Evolutionary conservation across 805 yeast species (phyloP), one percentile per base, ranked within the genome.

Genomic region (Geotrichum ghanense): DNA sequence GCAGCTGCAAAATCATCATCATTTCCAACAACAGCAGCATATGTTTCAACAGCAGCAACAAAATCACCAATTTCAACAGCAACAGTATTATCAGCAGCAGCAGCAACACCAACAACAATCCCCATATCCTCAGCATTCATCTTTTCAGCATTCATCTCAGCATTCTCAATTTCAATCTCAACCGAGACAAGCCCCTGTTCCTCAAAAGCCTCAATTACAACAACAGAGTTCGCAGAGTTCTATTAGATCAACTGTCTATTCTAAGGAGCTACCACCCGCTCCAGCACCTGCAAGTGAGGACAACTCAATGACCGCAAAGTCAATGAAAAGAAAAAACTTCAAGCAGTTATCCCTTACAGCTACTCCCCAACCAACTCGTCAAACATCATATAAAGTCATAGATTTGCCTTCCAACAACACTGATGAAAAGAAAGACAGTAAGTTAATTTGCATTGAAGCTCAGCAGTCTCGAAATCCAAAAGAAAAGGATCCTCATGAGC

Each of bases 321-420:
- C 81, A 1, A 57, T 79, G 47, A 75, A 74, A 51, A 67, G 84
- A 53, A 66, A 76, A 47, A 81, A 81, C 55, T 60, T 78, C 53
- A 81, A 81, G 60, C 70, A 76, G 51, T 65, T 79, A 34, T 72
- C 76, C 6, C 60, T 80, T 22, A 42, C 53, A 48, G 23, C 48
- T 20, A 16, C 50, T 31, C 45, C 49, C 14, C 45, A 49, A 3
- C 48, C 44, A 5, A 40, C 7, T 10, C n/a, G n/a, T n/a, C 26
- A 40, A 17, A 22, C 42, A 5, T 40, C 42, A 5, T 25, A 22
- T 23, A 21, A 23, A 42, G 45, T 25, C 19, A 25, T 21, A 25
- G 17, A n/a, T 25, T 20, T 22, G 10, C 40, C 48, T 35, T 14
- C 37, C 51, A 22, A 35, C 21, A 16, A 17, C 27, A 19, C 16